Percentiles rank a stretch among this genome's conserved stretches.
Conservation (phyloP, 225 moss, liverwort and hornwort species). For the Asterella californica region DNA sequence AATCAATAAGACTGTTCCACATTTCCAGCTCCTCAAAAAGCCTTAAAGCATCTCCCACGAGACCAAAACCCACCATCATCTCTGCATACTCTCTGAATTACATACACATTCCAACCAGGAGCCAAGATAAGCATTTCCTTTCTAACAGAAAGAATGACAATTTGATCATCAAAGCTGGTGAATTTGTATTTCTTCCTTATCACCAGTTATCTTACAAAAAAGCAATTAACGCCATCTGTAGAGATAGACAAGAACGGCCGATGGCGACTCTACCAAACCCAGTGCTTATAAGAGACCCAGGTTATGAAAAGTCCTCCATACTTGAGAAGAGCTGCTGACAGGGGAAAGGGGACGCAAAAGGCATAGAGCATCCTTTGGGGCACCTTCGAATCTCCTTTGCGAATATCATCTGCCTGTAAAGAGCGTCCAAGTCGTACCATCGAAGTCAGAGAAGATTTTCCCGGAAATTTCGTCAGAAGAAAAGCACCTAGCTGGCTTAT, state of each 20-base stretch:
- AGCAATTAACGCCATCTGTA: neutral
- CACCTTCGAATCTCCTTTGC: conserved; percentile 59
- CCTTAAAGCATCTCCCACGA: conserved; percentile 91
- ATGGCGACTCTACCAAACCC: neutral
- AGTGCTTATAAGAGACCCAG: neutral
- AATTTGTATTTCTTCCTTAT: no score
- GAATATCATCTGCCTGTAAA: conserved; percentile 68
- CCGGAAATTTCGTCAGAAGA: neutral
- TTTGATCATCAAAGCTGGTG: neutral
- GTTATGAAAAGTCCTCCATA: conserved; percentile 18
- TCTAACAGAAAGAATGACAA: neutral
- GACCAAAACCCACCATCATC: conserved; percentile 95
- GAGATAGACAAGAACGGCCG: neutral
- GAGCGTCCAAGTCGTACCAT: no score
- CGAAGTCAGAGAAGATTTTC: neutral
- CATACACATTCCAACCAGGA: neutral
- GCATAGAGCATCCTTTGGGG: conserved; percentile 70
- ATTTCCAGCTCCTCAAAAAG: conserved; percentile 93
- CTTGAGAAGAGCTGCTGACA: conserved; percentile 78
- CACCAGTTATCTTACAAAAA: neutral
- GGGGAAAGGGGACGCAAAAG: conserved; percentile 85
- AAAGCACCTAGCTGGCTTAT: neutral
- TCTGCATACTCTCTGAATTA: conserved; percentile 85
- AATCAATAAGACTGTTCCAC: conserved; percentile 98
- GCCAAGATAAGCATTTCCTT: neutral